These are phyloP conservation scores for Candida maesae DNA, from an alignment of 805 yeast species.

Conservation along the genomic window DNA sequence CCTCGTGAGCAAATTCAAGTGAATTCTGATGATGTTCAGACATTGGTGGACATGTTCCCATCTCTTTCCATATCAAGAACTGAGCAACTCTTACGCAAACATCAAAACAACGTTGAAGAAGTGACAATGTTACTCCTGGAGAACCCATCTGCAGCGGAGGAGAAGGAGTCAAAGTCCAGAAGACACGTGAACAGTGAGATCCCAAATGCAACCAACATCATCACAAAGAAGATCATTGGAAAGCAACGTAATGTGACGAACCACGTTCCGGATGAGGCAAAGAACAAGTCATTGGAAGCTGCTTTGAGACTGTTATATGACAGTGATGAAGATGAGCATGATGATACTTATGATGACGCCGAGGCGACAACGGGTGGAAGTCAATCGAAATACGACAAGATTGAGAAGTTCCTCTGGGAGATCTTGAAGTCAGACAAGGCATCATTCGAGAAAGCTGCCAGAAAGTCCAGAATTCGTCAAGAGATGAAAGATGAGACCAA, in stretches of 20 bases:
- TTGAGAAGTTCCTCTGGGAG: slow-evolving; percentile 56
- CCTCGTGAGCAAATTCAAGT: slow-evolving; percentile 1
- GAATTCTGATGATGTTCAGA: slow-evolving; percentile 28
- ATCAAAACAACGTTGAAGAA: slow-evolving; percentile 49
- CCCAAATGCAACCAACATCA: slow-evolving; percentile 15
- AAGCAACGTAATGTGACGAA: slow-evolving; percentile 7
- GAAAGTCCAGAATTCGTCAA: slow-evolving; percentile 51
- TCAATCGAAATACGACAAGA: slow-evolving; percentile 31
- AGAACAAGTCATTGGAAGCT: slow-evolving; percentile 52
- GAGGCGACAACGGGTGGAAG: slow-evolving; percentile 27
- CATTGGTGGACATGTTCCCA: slow-evolving; percentile 62
- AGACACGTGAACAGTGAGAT: slow-evolving; percentile 20
- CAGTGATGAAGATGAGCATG: slow-evolving; percentile 81
- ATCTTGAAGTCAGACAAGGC: slow-evolving; percentile 48
- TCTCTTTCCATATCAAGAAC: slow-evolving; percentile 46
- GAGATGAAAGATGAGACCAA: slow-evolving; percentile 47
- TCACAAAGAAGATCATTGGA: slow-evolving; percentile 16
- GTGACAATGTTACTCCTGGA: slow-evolving; percentile 62
- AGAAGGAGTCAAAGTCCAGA: slow-evolving; percentile 8
- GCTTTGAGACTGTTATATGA: slow-evolving; percentile 65
- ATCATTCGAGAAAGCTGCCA: slow-evolving; percentile 42
- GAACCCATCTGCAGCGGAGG: slow-evolving; percentile 41
- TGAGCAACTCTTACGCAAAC: slow-evolving; percentile 42
- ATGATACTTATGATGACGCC: slow-evolving; percentile 67
- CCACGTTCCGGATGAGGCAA: slow-evolving; percentile 44